These are phyloP conservation scores for Solanum sitiens DNA, from an alignment of 257 asterid species.

Conservation along the genomic window DNA sequence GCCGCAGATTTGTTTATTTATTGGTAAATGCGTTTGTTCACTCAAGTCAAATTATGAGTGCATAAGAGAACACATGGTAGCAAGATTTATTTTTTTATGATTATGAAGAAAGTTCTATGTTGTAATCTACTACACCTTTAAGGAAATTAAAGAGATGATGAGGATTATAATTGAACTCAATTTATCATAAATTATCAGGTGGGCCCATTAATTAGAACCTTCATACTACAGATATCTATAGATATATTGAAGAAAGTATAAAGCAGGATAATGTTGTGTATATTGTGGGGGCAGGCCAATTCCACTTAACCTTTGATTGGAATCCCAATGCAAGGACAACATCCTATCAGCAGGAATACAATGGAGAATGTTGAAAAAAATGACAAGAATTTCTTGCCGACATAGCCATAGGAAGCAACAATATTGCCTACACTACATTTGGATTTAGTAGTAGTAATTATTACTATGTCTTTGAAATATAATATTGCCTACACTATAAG, in stretches of 20 bases:
- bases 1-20: neutral
- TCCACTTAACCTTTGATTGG: slow-evolving; percentile 7
- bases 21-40: neutral
- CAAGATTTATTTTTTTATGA: neutral
- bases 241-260: neutral
- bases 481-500: neutral
- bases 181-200: neutral
- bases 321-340: slow-evolving; percentile 5
- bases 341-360: slow-evolving; percentile 6
- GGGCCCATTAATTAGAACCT: neutral
- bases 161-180: neutral
- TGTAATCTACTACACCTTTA: neutral
- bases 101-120: neutral
- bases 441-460: neutral
- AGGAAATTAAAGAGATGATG: neutral
- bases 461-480: neutral
- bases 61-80: neutral
- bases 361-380: neutral
- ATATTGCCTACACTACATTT: neutral
- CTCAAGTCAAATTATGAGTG: neutral
- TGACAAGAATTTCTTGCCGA: neutral
- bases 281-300: neutral
- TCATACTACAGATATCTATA: neutral
- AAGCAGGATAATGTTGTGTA: neutral
- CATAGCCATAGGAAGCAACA: neutral